Percentiles rank a stretch among this genome's conserved stretches.
phyloP scores from a whole-genome alignment of 441 rosid species.

The Sinapis alba region DNA sequence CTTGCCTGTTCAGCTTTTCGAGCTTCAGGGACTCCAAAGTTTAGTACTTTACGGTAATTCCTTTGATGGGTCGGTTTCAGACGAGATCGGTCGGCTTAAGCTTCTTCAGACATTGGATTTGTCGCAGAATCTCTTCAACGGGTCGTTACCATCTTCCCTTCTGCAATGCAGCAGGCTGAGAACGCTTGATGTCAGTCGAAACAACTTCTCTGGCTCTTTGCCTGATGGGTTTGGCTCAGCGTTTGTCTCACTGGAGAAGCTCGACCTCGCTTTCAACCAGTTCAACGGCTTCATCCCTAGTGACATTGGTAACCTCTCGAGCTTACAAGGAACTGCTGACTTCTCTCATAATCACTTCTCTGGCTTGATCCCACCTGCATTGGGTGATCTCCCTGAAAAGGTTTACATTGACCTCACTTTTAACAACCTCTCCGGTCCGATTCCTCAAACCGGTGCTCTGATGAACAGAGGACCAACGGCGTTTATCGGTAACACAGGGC shows the following conservation, averaged over 20 bases:
- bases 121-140: conserved; percentile 80
- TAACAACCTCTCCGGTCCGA: conserved; percentile 88
- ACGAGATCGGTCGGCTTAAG: conserved; percentile 67
- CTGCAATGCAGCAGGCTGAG: conserved; percentile 77
- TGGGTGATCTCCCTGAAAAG: conserved; percentile 92
- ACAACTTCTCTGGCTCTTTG: conserved; percentile 74
- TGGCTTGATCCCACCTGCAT: conserved; percentile 80
- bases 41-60: conserved; percentile 90
- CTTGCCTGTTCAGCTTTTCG: conserved; percentile 73
- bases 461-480: conserved; percentile 96
- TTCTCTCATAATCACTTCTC: conserved; percentile 80
- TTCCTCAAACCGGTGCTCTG: conserved; percentile 92
- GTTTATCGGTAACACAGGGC: conserved; percentile 82
- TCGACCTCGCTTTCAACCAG: conserved; percentile 75
- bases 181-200: conserved; percentile 74
- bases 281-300: conserved; percentile 72
- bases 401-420: conserved; percentile 89
- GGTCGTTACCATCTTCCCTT: conserved; percentile 71
- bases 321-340: conserved; percentile 94
- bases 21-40: conserved; percentile 82
- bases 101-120: conserved; percentile 85
- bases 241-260: conserved; percentile 69
- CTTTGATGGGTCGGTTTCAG: conserved; percentile 71
- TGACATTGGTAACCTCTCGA: conserved; percentile 78
- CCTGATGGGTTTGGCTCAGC: conserved; percentile 72